phyloP scores from a whole-genome alignment of 306 rosid genomes.

The Prunus campanulata region DNA sequence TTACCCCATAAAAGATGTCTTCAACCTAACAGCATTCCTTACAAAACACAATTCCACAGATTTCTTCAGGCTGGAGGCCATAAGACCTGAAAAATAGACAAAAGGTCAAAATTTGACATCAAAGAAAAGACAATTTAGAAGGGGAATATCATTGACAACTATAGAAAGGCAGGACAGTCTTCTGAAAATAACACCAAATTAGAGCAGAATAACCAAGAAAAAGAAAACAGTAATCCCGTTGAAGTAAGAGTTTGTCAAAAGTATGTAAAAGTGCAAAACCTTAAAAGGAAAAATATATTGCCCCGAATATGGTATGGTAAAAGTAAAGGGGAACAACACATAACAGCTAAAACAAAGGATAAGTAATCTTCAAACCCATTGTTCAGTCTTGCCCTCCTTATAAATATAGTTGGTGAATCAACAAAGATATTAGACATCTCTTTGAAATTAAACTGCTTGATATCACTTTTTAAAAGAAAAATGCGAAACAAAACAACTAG shows the following conservation, averaged over 20 bases:
- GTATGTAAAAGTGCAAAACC: neutral
- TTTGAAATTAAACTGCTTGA: neutral
- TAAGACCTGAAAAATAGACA: conserved; percentile 48
- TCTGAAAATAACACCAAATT: neutral
- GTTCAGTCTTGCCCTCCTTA: neutral
- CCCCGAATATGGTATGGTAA: neutral
- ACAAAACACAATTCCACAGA: conserved; percentile 34
- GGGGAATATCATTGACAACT: neutral
- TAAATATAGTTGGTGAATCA: neutral
- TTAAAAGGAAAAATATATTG: neutral
- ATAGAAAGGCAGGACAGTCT: neutral
- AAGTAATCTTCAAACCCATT: neutral
- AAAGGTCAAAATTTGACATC: conserved; percentile 14
- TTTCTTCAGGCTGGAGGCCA: conserved; percentile 72
- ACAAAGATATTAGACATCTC: neutral
- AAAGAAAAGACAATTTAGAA: conserved; percentile 6
- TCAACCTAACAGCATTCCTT: conserved; percentile 40
- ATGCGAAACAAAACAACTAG: neutral
- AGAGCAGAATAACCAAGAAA: neutral
- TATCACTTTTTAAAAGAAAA: neutral
- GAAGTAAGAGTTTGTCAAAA: neutral
- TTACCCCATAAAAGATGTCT: conserved; percentile 60
- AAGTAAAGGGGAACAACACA: neutral
- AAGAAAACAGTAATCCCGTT: neutral
- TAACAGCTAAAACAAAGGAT: neutral